Evolutionary conservation across 2,329 filamentous ascomycete species (phyloP).

Genomic region (Colletotrichum siamense): DNA sequence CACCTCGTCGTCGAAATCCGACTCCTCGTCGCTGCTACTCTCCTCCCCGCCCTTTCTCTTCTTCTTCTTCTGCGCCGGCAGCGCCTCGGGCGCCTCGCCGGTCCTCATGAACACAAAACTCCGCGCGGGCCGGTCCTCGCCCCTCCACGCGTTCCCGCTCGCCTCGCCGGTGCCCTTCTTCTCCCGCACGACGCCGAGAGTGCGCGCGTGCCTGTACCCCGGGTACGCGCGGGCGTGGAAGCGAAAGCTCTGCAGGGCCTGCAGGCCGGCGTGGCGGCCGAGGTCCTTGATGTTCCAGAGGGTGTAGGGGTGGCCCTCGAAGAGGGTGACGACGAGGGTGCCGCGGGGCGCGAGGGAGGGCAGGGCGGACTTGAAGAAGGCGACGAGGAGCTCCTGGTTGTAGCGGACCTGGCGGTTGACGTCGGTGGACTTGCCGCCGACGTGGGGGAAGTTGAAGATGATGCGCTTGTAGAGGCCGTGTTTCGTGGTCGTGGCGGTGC

Average conservation of each 20-base stretch:
- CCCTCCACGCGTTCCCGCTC: slow-evolving; percentile 45
- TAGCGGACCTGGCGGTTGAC: slow-evolving; percentile 92
- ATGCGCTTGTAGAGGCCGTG: slow-evolving; percentile 72
- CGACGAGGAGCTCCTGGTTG: slow-evolving; percentile 81
- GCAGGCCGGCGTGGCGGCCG: slow-evolving; percentile 76
- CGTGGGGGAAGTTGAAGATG: slow-evolving; percentile 97
- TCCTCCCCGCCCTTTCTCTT: slow-evolving; percentile 34
- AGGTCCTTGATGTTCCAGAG: slow-evolving; percentile 94
- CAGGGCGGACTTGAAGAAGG: slow-evolving; percentile 66
- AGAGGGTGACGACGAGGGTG: slow-evolving; percentile 81
- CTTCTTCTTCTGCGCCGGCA: slow-evolving; percentile 33
- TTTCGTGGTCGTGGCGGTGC: slow-evolving; percentile 29
- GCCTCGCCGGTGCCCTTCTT: slow-evolving; percentile 45
- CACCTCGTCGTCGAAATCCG: slow-evolving; percentile 30
- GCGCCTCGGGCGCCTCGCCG: slow-evolving; percentile 46
- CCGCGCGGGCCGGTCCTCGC: slow-evolving; percentile 51
- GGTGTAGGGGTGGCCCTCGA: slow-evolving; percentile 93
- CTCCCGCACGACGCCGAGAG: slow-evolving; percentile 67
- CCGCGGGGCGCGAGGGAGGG: slow-evolving; percentile 59
- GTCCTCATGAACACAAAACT: slow-evolving; percentile 69
- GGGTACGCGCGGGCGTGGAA: slow-evolving; percentile 74
- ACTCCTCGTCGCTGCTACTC: slow-evolving; percentile 27
- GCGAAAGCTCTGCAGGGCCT: slow-evolving; percentile 72
- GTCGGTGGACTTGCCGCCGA: slow-evolving; percentile 89
- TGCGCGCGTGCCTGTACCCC: slow-evolving; percentile 76